Evolutionary conservation across 805 yeast genomes (phyloP).

Genomic region (Crinitomyces ghanaensis): DNA sequence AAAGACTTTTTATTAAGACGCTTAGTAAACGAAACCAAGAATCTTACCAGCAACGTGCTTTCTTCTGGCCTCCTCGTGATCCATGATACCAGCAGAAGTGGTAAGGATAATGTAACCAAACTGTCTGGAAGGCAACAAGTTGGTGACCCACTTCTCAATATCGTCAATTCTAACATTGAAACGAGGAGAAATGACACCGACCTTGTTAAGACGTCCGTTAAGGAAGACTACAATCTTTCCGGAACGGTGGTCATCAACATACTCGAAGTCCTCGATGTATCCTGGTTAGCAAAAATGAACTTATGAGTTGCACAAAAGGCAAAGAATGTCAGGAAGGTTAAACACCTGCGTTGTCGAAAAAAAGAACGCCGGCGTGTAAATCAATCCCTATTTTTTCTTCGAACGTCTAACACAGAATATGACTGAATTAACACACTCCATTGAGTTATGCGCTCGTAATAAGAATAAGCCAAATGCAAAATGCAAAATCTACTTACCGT

Average conservation of each 20-base stretch:
- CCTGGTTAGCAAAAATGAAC: no score
- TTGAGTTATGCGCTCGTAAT: conserved; percentile 96
- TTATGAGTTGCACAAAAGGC: no score
- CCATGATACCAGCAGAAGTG: conserved; percentile 99
- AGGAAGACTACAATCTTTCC: conserved; percentile 95
- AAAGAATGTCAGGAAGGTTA: conserved; percentile 29
- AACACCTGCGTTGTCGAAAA: conserved; percentile 20
- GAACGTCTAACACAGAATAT: conserved; percentile 96
- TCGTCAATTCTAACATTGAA: conserved; percentile 92
- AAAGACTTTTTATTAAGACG: no score
- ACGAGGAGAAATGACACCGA: conserved; percentile 98
- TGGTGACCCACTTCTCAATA: conserved; percentile 97
- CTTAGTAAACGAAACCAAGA: conserved; percentile 93
- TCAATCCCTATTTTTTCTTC: conserved; percentile 48
- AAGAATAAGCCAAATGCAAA: conserved; percentile 5
- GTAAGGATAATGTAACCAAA: conserved; percentile 96
- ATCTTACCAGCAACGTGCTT: conserved; percentile 99
- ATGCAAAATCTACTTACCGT: conserved; percentile 46
- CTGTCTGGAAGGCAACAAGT: conserved; percentile 98
- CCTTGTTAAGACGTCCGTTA: conserved; percentile 97
- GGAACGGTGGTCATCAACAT: conserved; percentile 97
- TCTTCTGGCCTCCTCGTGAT: conserved; percentile 99
- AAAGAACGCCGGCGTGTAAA: conserved; percentile 29
- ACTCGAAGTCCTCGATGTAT: conserved; percentile 97
- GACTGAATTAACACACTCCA: conserved; percentile 81